These are phyloP conservation scores for Cercospora sesami DNA, from an alignment of 2,329 filamentous ascomycete species.

Conservation along the genomic window DNA sequence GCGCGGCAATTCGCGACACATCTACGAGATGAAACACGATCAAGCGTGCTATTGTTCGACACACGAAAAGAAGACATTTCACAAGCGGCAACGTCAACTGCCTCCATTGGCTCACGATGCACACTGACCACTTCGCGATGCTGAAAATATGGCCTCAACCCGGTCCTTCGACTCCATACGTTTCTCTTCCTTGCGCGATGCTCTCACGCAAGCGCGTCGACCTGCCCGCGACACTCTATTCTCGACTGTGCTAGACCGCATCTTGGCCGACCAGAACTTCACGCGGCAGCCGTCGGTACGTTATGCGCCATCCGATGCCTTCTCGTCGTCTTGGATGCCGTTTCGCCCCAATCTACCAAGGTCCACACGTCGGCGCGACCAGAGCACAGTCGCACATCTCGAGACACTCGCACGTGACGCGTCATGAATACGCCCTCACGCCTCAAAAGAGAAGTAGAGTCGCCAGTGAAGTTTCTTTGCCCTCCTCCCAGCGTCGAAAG, in stretches of 20 bases:
- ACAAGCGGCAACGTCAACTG: slow-evolving; percentile 21
- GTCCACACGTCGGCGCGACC: slow-evolving; percentile 20
- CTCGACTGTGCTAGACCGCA: slow-evolving; percentile 20
- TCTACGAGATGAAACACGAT: slow-evolving; percentile 3
- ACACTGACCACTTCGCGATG: slow-evolving; percentile 5
- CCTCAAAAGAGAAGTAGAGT: not conserved
- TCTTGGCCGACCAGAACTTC: slow-evolving; percentile 5
- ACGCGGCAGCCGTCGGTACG: slow-evolving; percentile 16
- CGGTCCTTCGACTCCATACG: slow-evolving; percentile 15
- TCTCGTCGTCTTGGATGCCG: slow-evolving; percentile 5
- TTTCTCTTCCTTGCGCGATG: slow-evolving; percentile 19
- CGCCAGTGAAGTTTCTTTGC: slow-evolving; percentile 11
- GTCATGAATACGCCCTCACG: slow-evolving; percentile 1
- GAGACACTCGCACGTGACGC: slow-evolving; percentile 11
- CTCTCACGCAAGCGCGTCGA: slow-evolving; percentile 28
- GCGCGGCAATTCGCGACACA: not conserved
- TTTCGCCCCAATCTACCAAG: slow-evolving; percentile 22
- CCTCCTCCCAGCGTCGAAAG: slow-evolving; percentile 19
- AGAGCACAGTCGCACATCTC: slow-evolving; percentile 12
- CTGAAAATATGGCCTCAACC: slow-evolving; percentile 6
- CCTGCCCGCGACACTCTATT: slow-evolving; percentile 21
- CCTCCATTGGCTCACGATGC: slow-evolving; percentile 21
- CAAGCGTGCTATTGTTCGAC: slow-evolving; percentile 23
- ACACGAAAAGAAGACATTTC: slow-evolving; percentile 19
- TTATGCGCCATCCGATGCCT: slow-evolving; percentile 20